Evolutionary conservation across 768 basidiomycete species (phyloP).

Genomic region (Krasilnikovozyma curviuscula): DNA sequence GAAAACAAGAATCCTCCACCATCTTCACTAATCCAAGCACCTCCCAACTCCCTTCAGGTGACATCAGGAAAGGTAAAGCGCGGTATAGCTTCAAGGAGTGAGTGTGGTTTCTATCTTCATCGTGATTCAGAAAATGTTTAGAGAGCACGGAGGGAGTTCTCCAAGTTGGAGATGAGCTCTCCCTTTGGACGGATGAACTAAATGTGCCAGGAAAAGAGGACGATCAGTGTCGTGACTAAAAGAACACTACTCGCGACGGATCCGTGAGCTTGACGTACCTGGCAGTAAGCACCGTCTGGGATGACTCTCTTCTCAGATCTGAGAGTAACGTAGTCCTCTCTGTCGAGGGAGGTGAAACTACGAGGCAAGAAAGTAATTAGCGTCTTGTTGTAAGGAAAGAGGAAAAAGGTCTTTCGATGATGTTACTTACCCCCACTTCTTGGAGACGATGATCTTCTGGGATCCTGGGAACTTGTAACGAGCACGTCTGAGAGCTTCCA

Average conservation of each 20-base stretch:
- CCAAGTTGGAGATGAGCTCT: conserved; percentile 65
- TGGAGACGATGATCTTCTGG: conserved; percentile 83
- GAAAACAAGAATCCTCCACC: too few relatives aligned
- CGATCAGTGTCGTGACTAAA: not conserved
- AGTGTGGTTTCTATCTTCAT: too few relatives aligned
- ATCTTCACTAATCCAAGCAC: too few relatives aligned
- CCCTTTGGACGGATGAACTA: conserved; percentile 83
- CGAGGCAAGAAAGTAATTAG: conserved; percentile 21
- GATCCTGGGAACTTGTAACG: conserved; percentile 99
- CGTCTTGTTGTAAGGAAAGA: not conserved
- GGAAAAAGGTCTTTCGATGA: not conserved
- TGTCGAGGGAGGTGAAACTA: conserved; percentile 91
- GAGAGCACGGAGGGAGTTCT: too few relatives aligned
- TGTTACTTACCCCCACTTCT: not conserved
- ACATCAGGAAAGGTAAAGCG: too few relatives aligned
- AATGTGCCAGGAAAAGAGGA: not conserved
- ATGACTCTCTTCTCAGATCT: conserved; percentile 71
- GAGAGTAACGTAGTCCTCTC: conserved; percentile 68
- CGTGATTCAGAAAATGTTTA: too few relatives aligned
- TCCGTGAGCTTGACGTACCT: conserved; percentile 10
- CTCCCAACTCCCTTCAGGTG: too few relatives aligned
- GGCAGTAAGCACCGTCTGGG: conserved; percentile 83
- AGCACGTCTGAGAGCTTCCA: conserved; percentile 90
- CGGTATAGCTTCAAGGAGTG: too few relatives aligned
- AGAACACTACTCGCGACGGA: too few relatives aligned